These are phyloP conservation scores for Alternaria infectoria DNA, from an alignment of 2,329 filamentous ascomycete species.

Conservation along the genomic window DNA sequence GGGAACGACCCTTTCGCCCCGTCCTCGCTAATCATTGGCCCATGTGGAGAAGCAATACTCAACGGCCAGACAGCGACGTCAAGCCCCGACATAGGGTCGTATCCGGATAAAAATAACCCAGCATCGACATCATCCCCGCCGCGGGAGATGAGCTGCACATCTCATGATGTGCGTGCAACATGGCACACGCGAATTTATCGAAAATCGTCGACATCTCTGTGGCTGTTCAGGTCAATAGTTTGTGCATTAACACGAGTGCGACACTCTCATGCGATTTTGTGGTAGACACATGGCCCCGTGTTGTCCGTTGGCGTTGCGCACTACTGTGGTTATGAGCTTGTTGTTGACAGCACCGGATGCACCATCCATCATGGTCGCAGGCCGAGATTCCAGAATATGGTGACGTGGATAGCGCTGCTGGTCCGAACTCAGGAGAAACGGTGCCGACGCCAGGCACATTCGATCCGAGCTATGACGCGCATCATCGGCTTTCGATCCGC, in stretches of 20 bases:
- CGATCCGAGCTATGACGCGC: slow-evolving; percentile 16
- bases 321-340: not conserved
- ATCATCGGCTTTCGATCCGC: slow-evolving; percentile 1
- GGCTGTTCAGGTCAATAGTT: not conserved
- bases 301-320: not conserved
- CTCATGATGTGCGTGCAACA: slow-evolving; percentile 2
- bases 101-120: slow-evolving; percentile 26
- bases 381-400: slow-evolving; percentile 8
- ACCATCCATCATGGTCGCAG: slow-evolving; percentile 7
- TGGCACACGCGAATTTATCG: not conserved
- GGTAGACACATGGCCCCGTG: slow-evolving; percentile 5
- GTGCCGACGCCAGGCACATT: slow-evolving; percentile 16
- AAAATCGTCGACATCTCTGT: not conserved
- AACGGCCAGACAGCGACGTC: slow-evolving; percentile 26
- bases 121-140: slow-evolving; percentile 3
- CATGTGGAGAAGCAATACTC: slow-evolving; percentile 28
- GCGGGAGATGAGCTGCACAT: slow-evolving; percentile 6
- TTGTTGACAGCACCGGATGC: not conserved
- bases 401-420: slow-evolving; percentile 28
- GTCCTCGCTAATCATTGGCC: slow-evolving; percentile 18
- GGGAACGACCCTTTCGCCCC: slow-evolving; percentile 7
- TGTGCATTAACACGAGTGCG: not conserved
- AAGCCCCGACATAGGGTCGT: slow-evolving; percentile 12
- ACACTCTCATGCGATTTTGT: not conserved
- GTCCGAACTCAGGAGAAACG: slow-evolving; percentile 26